These are phyloP conservation scores for Kalmusia sp. DNA, from an alignment of 2,329 filamentous ascomycete genomes.

Conservation along the genomic window DNA sequence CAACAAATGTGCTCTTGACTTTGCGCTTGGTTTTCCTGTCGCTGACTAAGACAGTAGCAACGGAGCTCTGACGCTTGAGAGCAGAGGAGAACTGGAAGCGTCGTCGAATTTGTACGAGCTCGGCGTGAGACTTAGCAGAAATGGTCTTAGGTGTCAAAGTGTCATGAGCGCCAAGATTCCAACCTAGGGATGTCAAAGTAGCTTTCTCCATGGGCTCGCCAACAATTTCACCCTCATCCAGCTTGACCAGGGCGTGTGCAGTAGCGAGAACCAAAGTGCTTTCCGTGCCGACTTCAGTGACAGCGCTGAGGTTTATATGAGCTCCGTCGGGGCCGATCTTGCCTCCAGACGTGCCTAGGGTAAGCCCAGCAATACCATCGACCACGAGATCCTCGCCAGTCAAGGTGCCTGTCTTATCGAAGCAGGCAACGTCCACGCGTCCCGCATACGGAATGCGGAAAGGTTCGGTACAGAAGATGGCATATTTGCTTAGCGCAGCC, in stretches of 20 bases:
- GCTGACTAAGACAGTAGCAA: conserved; percentile 79
- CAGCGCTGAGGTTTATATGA: conserved; percentile 77
- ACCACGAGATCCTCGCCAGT: conserved; percentile 97
- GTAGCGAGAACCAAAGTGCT: conserved; percentile 94
- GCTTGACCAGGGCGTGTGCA: conserved; percentile 91
- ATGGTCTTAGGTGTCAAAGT: conserved; percentile 74
- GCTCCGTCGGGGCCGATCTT: conserved; percentile 79
- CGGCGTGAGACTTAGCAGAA: conserved; percentile 60
- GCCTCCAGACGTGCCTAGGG: conserved; percentile 71
- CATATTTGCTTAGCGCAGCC: conserved; percentile 90
- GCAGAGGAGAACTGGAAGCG: conserved; percentile 98
- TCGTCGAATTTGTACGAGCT: conserved; percentile 91
- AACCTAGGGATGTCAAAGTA: conserved; percentile 86
- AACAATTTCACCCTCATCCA: conserved; percentile 96
- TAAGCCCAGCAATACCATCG: conserved; percentile 91
- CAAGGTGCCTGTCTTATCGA: conserved; percentile 97
- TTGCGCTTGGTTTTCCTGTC: conserved; percentile 78
- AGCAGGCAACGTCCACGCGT: conserved; percentile 94
- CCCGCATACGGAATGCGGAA: conserved; percentile 98
- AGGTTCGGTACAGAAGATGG: conserved; percentile 98
- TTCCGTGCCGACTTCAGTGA: conserved; percentile 74
- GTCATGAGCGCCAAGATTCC: conserved; percentile 91
- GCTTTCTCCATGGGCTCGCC: conserved; percentile 99
- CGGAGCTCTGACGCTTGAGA: conserved; percentile 92
- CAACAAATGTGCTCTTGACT: conserved; percentile 85